Evolutionary conservation across 2,329 filamentous ascomycete species (phyloP).

Genomic region (Botrytis paeoniae): DNA sequence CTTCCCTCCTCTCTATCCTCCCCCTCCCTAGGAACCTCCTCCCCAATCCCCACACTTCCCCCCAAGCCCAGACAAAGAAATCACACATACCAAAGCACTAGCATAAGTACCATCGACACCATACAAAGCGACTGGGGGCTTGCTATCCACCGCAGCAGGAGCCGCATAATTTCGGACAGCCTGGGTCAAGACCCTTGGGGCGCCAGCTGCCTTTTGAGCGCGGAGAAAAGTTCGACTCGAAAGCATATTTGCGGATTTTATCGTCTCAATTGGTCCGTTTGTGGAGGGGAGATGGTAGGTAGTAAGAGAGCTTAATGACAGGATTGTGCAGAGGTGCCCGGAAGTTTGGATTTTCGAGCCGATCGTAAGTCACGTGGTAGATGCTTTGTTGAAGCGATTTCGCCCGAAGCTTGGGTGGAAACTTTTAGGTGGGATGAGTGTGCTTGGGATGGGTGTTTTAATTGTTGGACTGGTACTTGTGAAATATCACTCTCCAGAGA

Average conservation of each 20-base stretch:
- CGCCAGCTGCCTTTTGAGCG: slow-evolving; percentile 33
- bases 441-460: neutral
- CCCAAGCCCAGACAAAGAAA: neutral
- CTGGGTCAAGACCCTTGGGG: slow-evolving; percentile 44
- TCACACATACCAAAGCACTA: slow-evolving; percentile 82
- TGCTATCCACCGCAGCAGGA: slow-evolving; percentile 59
- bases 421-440: neutral
- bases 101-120: slow-evolving; percentile 98
- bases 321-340: slow-evolving; percentile 16
- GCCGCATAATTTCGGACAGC: slow-evolving; percentile 73
- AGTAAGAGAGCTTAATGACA: slow-evolving; percentile 15
- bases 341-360: slow-evolving; percentile 21
- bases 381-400: neutral
- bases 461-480: neutral
- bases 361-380: neutral
- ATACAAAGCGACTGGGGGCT: slow-evolving; percentile 87
- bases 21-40: neutral
- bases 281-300: slow-evolving; percentile 27
- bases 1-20: neutral
- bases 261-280: slow-evolving; percentile 33
- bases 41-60: slow-evolving; percentile 14
- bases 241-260: slow-evolving; percentile 34
- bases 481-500: neutral
- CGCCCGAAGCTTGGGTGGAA: neutral
- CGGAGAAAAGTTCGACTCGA: slow-evolving; percentile 37